Evolutionary conservation across 768 basidiomycete genomes (phyloP).

Genomic region (Phallus indusiatus): DNA sequence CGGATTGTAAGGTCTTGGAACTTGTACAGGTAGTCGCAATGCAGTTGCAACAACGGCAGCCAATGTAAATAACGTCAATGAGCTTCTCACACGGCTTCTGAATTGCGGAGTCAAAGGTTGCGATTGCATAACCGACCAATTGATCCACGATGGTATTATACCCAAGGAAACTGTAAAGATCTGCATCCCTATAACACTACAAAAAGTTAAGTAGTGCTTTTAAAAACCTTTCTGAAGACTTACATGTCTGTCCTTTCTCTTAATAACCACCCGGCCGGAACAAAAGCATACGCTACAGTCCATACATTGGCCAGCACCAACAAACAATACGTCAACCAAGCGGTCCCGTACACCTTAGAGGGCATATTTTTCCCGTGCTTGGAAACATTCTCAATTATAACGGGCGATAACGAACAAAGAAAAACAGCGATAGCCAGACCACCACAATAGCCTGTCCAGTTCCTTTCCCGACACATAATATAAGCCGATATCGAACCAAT

Average conservation of each 20-base stretch:
- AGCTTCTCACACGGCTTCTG: background rate
- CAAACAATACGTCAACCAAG: conserved; percentile 51
- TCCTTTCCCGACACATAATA: conserved; percentile 46
- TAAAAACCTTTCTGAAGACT: conserved; percentile 4
- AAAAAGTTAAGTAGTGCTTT: background rate
- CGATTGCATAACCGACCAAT: background rate
- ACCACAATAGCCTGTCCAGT: conserved; percentile 64
- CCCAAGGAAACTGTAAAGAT: conserved; percentile 34
- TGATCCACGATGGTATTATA: background rate
- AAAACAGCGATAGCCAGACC: conserved; percentile 50
- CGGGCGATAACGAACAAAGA: conserved; percentile 54
- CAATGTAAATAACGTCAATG: conserved; percentile 25
- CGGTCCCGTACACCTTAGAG: conserved; percentile 42
- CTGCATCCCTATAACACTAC: conserved; percentile 47
- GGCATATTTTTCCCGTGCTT: conserved; percentile 23
- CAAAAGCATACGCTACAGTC: conserved; percentile 87
- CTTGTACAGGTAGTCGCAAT: conserved; percentile 39
- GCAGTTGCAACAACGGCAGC: conserved; percentile 44
- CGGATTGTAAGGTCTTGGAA: conserved; percentile 50
- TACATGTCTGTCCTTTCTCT: conserved; percentile 72
- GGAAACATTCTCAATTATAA: conserved; percentile 40
- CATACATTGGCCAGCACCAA: conserved; percentile 64
- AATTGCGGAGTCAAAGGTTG: background rate
- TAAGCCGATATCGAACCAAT: conserved; percentile 45
- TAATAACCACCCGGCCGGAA: conserved; percentile 67